Conservation (phyloP, 441 rosid genomes). For the Gossypium armourianum region DNA sequence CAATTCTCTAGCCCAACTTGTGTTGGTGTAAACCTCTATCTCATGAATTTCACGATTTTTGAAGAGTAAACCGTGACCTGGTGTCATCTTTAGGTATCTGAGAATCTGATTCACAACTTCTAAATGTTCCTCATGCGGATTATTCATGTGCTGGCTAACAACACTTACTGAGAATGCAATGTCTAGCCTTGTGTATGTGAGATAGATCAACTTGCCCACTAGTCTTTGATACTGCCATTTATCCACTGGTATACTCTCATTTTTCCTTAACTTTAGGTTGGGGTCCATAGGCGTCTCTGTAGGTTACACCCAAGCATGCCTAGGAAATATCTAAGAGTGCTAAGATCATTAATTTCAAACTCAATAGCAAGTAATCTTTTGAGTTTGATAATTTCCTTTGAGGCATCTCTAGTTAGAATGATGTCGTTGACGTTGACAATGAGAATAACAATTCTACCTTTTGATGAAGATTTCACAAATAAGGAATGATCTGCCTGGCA, state of each 20-base stretch:
- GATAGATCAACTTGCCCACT: background rate
- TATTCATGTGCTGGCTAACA: background rate
- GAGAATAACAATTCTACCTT: background rate
- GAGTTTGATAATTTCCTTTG: background rate
- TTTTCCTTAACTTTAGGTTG: background rate
- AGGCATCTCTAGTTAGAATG: background rate
- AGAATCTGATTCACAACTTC: background rate
- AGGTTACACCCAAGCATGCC: background rate
- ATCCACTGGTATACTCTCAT: background rate
- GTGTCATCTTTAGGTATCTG: background rate
- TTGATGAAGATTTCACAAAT: background rate
- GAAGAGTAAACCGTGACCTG: background rate
- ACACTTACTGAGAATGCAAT: background rate
- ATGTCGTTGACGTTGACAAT: background rate
- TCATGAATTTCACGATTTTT: background rate
- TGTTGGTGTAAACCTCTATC: background rate
- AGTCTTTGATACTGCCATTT: background rate
- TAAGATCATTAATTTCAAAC: background rate
- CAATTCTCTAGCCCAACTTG: background rate
- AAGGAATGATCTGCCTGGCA: background rate
- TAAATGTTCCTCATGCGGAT: background rate
- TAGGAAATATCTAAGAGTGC: background rate
- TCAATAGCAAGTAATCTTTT: background rate
- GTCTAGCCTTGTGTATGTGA: background rate
- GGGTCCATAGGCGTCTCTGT: background rate